Conservation (phyloP, 1,139 yeast species). For the Hyphopichia burtonii region DNA sequence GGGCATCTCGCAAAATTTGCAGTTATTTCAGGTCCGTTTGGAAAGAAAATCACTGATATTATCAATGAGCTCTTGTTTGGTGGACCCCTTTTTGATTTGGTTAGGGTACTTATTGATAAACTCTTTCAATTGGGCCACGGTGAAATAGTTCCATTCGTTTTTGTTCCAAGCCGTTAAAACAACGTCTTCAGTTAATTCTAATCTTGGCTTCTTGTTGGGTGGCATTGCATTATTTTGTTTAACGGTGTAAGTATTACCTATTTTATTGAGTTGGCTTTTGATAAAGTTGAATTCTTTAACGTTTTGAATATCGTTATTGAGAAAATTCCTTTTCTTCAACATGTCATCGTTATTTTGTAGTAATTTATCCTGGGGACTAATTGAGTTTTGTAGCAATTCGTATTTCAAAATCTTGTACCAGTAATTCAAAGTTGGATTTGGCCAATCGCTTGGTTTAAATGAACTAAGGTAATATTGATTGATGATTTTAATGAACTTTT, state of each 20-base stretch:
- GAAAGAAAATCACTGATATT: constrained; percentile 28
- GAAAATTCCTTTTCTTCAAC: constrained; percentile 19
- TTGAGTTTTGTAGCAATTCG: constrained; percentile 62
- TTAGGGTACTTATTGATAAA: constrained; percentile 34
- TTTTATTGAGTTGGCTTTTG: constrained; percentile 15
- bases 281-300: not conserved
- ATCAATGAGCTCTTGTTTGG: constrained; percentile 42
- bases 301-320: constrained; percentile 6
- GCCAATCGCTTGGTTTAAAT: constrained; percentile 58
- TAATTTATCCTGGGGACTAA: constrained; percentile 28
- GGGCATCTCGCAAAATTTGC: too few relatives aligned
- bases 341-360: constrained; percentile 17
- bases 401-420: constrained; percentile 67
- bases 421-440: constrained; percentile 68
- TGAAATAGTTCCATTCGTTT: constrained; percentile 31
- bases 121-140: constrained; percentile 38
- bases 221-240: constrained; percentile 6
- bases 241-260: constrained; percentile 14
- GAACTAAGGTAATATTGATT: constrained; percentile 14
- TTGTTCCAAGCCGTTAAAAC: constrained; percentile 41
- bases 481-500: constrained; percentile 9
- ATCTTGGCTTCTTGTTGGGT: constrained; percentile 17
- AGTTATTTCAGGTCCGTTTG: too few relatives aligned
- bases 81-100: constrained; percentile 33
- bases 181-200: constrained; percentile 30